Conservation (phyloP, 352 stramenopile genomes). For the Globisporangium rhizosaccharum region DNA sequence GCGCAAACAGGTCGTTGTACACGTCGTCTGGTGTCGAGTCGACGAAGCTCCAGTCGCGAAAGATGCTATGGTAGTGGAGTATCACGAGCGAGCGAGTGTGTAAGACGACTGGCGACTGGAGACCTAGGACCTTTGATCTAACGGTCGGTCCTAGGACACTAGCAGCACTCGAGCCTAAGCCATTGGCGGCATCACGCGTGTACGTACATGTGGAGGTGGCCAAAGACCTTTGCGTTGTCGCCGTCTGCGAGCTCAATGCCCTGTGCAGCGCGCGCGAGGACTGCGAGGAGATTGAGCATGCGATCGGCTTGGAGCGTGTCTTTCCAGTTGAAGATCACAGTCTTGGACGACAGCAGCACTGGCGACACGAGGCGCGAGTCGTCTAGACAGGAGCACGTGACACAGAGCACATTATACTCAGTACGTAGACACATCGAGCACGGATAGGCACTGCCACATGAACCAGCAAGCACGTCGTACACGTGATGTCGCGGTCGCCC, state of each 20-base stretch:
- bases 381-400: constrained; percentile 23
- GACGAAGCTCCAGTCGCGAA: constrained; percentile 88
- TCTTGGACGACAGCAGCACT: constrained; percentile 79
- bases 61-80: constrained; percentile 36
- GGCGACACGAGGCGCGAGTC: constrained; percentile 81
- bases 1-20: constrained; percentile 73
- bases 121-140: not conserved
- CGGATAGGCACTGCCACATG: not conserved
- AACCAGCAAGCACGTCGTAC: constrained; percentile 17
- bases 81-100: not conserved
- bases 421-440: not conserved
- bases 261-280: constrained; percentile 71
- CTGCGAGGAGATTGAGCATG: constrained; percentile 80
- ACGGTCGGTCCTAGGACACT: not conserved
- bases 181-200: no score
- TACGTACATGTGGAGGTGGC: constrained; percentile 84
- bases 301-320: constrained; percentile 81
- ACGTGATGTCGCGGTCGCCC: constrained; percentile 83
- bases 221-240: constrained; percentile 80
- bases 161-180: no score
- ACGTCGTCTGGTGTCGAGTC: constrained; percentile 77
- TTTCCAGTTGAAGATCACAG: constrained; percentile 89
- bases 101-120: not conserved
- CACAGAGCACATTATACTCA: not conserved
- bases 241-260: constrained; percentile 75